These are phyloP conservation scores for Aspergillus asperescens DNA, from an alignment of 495 filamentous ascomycete genomes.

Conservation along the genomic window DNA sequence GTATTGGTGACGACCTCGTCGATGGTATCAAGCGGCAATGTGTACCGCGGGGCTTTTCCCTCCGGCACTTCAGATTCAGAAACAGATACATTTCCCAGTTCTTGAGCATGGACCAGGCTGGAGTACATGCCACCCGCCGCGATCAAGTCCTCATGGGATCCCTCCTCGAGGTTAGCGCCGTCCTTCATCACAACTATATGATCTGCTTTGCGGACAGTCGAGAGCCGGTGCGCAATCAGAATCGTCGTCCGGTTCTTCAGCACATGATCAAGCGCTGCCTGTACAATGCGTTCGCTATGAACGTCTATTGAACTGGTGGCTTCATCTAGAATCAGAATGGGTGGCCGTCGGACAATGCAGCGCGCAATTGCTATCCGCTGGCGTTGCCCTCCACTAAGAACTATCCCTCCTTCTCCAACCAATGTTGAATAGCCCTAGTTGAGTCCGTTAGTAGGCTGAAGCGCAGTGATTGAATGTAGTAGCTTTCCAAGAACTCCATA, in stretches of 20 bases:
- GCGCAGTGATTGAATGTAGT: not conserved
- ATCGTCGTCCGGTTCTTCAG: conserved; percentile 38
- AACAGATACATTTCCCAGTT: conserved; percentile 8
- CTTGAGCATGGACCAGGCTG: conserved; percentile 34
- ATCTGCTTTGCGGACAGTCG: conserved; percentile 50
- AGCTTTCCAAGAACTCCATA: conserved; percentile 11
- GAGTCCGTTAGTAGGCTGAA: not conserved
- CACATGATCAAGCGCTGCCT: conserved; percentile 40
- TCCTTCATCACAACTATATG: conserved; percentile 48
- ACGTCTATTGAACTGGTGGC: conserved; percentile 49
- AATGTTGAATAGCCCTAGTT: conserved; percentile 32
- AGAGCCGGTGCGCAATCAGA: conserved; percentile 53
- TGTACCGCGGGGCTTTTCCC: too few species aligned
- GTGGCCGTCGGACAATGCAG: conserved; percentile 75
- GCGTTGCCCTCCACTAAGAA: conserved; percentile 45
- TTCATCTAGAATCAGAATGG: conserved; percentile 65
- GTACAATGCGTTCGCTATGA: conserved; percentile 42
- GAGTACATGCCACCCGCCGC: conserved; percentile 41
- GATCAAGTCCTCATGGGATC: conserved; percentile 38
- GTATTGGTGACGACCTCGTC: too few species aligned
- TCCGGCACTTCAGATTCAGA: too few species aligned
- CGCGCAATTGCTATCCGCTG: conserved; percentile 67
- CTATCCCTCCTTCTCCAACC: conserved; percentile 32
- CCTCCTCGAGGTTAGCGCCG: conserved; percentile 46
- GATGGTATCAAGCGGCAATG: too few species aligned